Evolutionary conservation across 495 filamentous ascomycete species (phyloP), one percentile per base, ranked within the genome.

Genomic region (Lepraria neglecta): DNA sequence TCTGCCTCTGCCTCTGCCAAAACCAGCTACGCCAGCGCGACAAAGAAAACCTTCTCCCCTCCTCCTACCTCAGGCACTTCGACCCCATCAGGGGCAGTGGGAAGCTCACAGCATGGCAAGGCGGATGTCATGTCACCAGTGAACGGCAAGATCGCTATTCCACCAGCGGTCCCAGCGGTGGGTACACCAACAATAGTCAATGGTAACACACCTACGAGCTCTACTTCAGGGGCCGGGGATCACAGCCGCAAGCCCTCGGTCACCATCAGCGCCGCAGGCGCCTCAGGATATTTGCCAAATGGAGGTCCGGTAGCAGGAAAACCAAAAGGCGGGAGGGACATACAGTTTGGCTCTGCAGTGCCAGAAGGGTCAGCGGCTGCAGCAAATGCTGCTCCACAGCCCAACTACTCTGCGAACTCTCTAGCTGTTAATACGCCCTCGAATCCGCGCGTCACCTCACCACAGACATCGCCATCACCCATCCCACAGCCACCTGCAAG

Each of bases 181-280:
- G 67, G 68, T 60, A 63, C 71, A 27, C 68, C 75, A 7, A 78
- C 81, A 69, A 83, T 85, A 57, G 82, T 86, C 60, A 87, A 86
- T 77, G 66, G 85, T 68, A 83, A 84, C 64, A 82, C 77, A 63
- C 76, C 84, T 50, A 73, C 75, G 50, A 78, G 77, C 69, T 72
- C 79, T 54, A 79, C 84, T 68, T 80, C 85, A 53, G 71, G 75
- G 52, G 52, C 69, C 19, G 76, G 74, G 59, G 87, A 92, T 64
- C 92, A 97, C 76, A 80, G 75, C 63, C 83, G 89, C 62, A 94
- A 94, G 75, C 84, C 84, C 58, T 92, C 90, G 19, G 87, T 96
- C 60, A 94, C 89, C 59, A 95, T 96, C 75, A 91, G 80, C 69
- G 86, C 90, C 53, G 82, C 85, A 63, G 88, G 87, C 43, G 82